A percentile compares a stretch with the other conserved stretches of the same genome.
phyloP scores from a whole-genome alignment of 768 basidiomycete genomes.

The Suillus placidus region DNA sequence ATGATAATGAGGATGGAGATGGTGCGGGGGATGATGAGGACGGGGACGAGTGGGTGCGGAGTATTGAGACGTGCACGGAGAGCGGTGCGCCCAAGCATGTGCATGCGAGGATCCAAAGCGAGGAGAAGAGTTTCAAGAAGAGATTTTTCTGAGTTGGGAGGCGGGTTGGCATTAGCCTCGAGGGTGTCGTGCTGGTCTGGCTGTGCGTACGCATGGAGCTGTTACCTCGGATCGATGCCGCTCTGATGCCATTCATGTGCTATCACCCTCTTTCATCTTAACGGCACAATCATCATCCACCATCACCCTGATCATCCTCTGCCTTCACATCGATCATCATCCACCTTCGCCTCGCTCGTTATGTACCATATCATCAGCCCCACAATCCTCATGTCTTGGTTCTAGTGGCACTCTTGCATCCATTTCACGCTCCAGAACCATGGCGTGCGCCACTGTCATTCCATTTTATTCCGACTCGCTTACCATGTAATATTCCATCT shows the following conservation, averaged over 20 bases:
- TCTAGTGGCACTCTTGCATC: conserved; percentile 7
- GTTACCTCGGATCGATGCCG: not conserved
- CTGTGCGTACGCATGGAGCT: not conserved
- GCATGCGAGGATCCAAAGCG: conserved; percentile 73
- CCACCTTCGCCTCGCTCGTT: conserved; percentile 3
- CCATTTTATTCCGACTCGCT: conserved; percentile 2
- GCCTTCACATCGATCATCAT: conserved; percentile 3
- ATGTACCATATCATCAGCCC: not conserved
- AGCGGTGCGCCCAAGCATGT: conserved; percentile 54
- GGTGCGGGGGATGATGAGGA: conserved; percentile 60
- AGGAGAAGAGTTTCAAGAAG: conserved; percentile 74
- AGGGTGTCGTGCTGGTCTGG: not conserved
- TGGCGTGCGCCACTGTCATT: conserved; percentile 6
- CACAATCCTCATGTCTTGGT: conserved; percentile 7
- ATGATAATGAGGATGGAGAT: conserved; percentile 54
- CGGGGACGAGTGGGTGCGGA: conserved; percentile 88
- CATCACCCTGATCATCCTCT: conserved; percentile 6
- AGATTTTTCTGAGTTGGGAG: conserved; percentile 60
- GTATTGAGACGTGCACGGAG: conserved; percentile 67
- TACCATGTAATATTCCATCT: not conserved
- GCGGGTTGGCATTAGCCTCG: not conserved
- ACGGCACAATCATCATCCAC: not conserved
- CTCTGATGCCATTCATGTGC: not conserved
- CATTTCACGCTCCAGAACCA: conserved; percentile 3
- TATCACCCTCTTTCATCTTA: not conserved